Conservation (phyloP, 2,329 filamentous ascomycete species). For the Dactylonectria estremocensis region DNA sequence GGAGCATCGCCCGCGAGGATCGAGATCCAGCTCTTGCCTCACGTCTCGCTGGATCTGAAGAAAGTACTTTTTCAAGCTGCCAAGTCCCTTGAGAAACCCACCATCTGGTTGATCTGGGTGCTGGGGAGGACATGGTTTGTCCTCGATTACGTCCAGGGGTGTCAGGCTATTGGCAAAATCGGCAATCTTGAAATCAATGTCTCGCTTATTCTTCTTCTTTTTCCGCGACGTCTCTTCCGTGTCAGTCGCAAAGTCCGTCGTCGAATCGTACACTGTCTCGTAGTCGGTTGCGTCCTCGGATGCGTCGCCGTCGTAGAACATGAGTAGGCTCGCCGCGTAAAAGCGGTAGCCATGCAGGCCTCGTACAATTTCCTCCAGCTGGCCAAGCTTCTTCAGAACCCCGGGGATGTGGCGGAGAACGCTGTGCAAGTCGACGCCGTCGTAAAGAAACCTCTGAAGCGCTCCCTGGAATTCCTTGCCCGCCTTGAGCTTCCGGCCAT, state of each 20-base stretch:
- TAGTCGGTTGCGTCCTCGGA: conserved; percentile 63
- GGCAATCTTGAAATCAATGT: conserved; percentile 95
- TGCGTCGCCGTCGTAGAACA: conserved; percentile 94
- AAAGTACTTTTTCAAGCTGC: conserved; percentile 87
- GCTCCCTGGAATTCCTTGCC: conserved; percentile 92
- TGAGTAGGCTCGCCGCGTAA: conserved; percentile 93
- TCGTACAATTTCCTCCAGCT: conserved; percentile 87
- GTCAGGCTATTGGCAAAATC: conserved; percentile 99
- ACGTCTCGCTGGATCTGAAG: conserved; percentile 88
- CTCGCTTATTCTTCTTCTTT: conserved; percentile 66
- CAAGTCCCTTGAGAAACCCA: conserved; percentile 89
- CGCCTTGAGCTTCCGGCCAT: conserved; percentile 88
- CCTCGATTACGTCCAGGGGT: conserved; percentile 79
- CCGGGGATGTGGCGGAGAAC: conserved; percentile 89
- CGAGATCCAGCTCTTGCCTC: conserved; percentile 66
- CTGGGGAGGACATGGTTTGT: conserved; percentile 82
- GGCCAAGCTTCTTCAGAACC: conserved; percentile 86
- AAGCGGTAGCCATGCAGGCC: conserved; percentile 89
- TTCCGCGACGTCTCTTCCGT: conserved; percentile 67
- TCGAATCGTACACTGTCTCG: conserved; percentile 69
- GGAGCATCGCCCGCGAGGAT: conserved; percentile 49
- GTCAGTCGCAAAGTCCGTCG: conserved; percentile 72
- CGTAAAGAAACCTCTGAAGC: conserved; percentile 90
- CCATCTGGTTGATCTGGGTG: conserved; percentile 86
- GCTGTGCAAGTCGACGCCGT: conserved; percentile 85